Conservation (phyloP, 2,329 filamentous ascomycete species). For the Penicillium verrucosum region DNA sequence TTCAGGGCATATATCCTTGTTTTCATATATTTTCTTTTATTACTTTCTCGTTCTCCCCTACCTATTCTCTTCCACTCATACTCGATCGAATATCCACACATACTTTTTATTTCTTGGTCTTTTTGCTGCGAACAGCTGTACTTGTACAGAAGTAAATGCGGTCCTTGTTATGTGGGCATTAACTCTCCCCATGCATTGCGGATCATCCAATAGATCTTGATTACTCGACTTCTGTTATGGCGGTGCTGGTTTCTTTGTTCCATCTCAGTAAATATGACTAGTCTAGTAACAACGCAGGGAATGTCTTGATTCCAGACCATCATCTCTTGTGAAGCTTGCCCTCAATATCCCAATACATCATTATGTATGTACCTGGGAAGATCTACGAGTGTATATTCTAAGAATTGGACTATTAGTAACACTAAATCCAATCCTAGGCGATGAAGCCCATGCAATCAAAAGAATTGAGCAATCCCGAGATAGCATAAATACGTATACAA, state of each 20-base stretch:
- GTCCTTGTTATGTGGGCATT: conserved; percentile 1
- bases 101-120: conserved; percentile 6
- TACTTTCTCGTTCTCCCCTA: conserved; percentile 10
- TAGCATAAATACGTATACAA: conserved; percentile 15
- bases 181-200: conserved; percentile 11
- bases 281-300: conserved; percentile 3
- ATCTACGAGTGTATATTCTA: background rate
- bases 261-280: background rate
- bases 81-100: conserved; percentile 21
- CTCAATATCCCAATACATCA: too few relatives aligned
- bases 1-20: conserved; percentile 21
- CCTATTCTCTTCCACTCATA: conserved; percentile 12
- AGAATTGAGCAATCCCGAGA: conserved; percentile 16
- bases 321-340: background rate
- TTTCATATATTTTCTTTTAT: conserved; percentile 16
- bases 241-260: background rate
- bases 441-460: background rate
- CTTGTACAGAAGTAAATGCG: background rate
- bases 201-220: conserved; percentile 18
- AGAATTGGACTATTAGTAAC: background rate
- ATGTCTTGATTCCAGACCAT: background rate
- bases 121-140: background rate
- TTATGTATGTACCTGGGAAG: background rate
- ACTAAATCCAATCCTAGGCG: background rate
- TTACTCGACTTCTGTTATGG: conserved; percentile 3